Evolutionary conservation across 495 filamentous ascomycete genomes (phyloP).

Genomic region (Neurospora sp.): DNA sequence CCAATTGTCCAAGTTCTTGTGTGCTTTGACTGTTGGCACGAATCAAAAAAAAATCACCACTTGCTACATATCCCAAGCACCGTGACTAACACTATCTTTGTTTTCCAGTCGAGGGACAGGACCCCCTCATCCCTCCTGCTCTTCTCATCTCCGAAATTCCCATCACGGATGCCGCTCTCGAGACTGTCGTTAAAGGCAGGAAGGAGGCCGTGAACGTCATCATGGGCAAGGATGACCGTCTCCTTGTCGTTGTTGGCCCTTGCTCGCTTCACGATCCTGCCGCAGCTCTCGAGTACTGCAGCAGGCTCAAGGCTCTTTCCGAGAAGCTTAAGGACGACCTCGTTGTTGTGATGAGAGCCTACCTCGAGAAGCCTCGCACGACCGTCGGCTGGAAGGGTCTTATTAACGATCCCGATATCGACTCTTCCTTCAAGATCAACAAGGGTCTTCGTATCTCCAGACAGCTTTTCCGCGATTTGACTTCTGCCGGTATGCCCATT

Average conservation of each 20-base stretch:
- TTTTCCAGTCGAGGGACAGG: slow-evolving; percentile 75
- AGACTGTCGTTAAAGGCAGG: slow-evolving; percentile 74
- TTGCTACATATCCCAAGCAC: not conserved
- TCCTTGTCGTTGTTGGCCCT: slow-evolving; percentile 88
- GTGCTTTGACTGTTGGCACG: not conserved
- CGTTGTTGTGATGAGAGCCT: slow-evolving; percentile 92
- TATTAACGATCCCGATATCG: slow-evolving; percentile 98
- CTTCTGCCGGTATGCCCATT: slow-evolving; percentile 77
- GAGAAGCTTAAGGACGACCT: slow-evolving; percentile 72
- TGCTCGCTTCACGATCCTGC: slow-evolving; percentile 96
- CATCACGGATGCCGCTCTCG: slow-evolving; percentile 48
- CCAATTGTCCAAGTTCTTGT: not conserved
- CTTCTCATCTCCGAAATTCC: slow-evolving; percentile 85
- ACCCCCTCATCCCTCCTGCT: slow-evolving; percentile 83
- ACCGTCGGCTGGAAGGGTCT: slow-evolving; percentile 99
- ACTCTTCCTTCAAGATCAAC: slow-evolving; percentile 97
- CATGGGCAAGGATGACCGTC: slow-evolving; percentile 67
- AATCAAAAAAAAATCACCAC: not conserved
- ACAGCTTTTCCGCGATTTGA: slow-evolving; percentile 86
- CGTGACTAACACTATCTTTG: slow-evolving; percentile 16
- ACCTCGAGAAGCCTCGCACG: slow-evolving; percentile 98
- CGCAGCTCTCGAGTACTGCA: slow-evolving; percentile 78
- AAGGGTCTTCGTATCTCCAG: slow-evolving; percentile 86
- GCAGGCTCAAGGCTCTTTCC: slow-evolving; percentile 61
- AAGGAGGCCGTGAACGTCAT: slow-evolving; percentile 76